Percentiles rank a stretch among this genome's conserved stretches.
These are phyloP conservation scores for Paspalum notatum DNA, from an alignment of 176 grass and related monocot genomes.

Conservation along the genomic window DNA sequence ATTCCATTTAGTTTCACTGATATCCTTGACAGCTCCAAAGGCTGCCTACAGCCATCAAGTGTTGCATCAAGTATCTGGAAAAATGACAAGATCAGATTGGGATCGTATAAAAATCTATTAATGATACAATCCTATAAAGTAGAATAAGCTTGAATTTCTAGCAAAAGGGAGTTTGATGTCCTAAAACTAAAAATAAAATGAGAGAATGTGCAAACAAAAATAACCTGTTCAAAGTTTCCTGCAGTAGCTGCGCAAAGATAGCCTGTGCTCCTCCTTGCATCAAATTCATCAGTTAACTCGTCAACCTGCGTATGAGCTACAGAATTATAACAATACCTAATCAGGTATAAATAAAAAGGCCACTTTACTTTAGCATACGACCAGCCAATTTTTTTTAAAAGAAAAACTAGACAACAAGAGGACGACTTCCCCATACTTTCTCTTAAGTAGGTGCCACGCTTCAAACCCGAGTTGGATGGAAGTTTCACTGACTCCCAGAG, in stretches of 20 bases:
- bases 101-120: conserved; percentile 12
- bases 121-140: conserved; percentile 7
- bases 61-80: conserved; percentile 77
- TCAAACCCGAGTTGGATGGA: no score
- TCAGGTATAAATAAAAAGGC: conserved; percentile 29
- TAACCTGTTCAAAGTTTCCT: conserved; percentile 82
- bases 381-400: background rate
- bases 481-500: no score
- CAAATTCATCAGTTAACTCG: conserved; percentile 78
- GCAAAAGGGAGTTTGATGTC: background rate
- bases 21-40: conserved; percentile 73
- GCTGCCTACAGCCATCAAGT: conserved; percentile 59
- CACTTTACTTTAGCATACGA: conserved; percentile 1
- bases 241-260: conserved; percentile 88
- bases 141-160: background rate
- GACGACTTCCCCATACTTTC: no score
- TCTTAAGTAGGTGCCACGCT: no score
- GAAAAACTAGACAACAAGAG: no score
- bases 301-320: conserved; percentile 62
- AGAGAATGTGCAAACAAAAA: background rate
- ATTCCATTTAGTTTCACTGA: conserved; percentile 72
- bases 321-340: conserved; percentile 12
- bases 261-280: conserved; percentile 92
- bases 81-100: conserved; percentile 11
- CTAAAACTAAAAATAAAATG: background rate